phyloP scores from a whole-genome alignment of 352 stramenopile species.

The Phytophthora cajani region DNA sequence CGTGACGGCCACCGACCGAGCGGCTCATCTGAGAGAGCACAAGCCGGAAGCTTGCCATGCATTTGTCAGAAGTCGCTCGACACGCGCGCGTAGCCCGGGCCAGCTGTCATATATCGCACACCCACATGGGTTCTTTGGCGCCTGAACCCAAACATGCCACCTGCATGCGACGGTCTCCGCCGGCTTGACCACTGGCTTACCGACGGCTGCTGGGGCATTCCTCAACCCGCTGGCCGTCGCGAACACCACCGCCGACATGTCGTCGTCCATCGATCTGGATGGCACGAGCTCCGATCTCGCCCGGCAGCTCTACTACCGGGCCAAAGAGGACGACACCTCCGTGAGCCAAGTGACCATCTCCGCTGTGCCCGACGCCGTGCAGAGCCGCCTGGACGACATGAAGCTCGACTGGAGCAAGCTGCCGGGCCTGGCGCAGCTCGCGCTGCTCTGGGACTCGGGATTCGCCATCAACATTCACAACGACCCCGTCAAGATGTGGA shows the following conservation, averaged over 20 bases:
- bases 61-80: not conserved
- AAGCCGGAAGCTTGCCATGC: not conserved
- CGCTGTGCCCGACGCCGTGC: conserved; percentile 14
- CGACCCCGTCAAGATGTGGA: conserved; percentile 25
- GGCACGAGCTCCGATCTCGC: conserved; percentile 43
- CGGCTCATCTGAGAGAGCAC: not conserved
- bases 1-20: not conserved
- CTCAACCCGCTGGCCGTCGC: not conserved
- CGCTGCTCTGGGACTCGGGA: conserved; percentile 47
- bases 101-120: not conserved
- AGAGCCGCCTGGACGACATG: conserved; percentile 13
- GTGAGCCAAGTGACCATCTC: conserved; percentile 2
- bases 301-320: conserved; percentile 34
- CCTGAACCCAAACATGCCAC: not conserved
- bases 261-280: conserved; percentile 28
- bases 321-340: conserved; percentile 17
- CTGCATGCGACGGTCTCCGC: not conserved
- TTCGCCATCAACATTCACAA: conserved; percentile 20
- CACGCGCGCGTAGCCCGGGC: not conserved
- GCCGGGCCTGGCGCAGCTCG: conserved; percentile 34
- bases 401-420: conserved; percentile 26
- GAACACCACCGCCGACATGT: conserved; percentile 4
- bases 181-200: not conserved
- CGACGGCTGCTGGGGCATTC: conserved; percentile 1
- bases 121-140: not conserved